Evolutionary conservation across 2,329 filamentous ascomycete species (phyloP), one percentile per base, ranked within the genome.

Genomic region (Alternaria brassicicola): DNA sequence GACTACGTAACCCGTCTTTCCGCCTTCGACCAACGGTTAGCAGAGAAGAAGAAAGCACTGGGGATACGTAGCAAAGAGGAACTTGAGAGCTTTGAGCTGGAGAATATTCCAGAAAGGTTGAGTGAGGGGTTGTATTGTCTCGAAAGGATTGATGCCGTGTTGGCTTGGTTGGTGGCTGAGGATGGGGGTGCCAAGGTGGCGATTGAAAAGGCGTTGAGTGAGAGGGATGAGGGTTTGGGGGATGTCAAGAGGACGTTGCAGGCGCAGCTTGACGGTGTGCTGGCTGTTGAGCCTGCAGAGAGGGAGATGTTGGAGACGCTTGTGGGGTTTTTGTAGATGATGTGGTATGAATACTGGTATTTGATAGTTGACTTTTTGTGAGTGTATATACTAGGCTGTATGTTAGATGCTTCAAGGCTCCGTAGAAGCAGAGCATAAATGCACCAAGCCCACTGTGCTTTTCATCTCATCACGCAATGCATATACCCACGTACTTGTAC

Each of bases 131-230:
- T 98, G 6, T 96, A 91, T 75, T 89, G 86, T 25, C 78, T 97
- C 54, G 92, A 97, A 79, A 90, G 87, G 2, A 86, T 95, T 43
- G 94, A 98, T 79, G 85, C 93, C 0, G 86, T 95, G 28, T 78
- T 99, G 28, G 91, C 93, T 12, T 99, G 95, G 95, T 83, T 98
- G 30, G 84, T 92, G 7, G 95, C 93, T 0, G 95, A 99, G 78
- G 95, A 99, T 70, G 83, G 83, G 31, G 92, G 91, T 0, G 91
- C 92, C 1, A 86, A 83, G 67, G 82, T 79, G 55, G 89, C 84
- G 68, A 87, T 97, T 30, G 77, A 82, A 48, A 78, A 82, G 21
- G 77, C 90, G 4, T 78, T 97, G 38, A 86, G 84, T 1, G 89
- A 92, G 59, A 83, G 85, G 19, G 90, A 90, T 65, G 89, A 92